Evolutionary conservation across 1,284 basidiomycete genomes (phyloP), one percentile per base, ranked within the genome.

Genomic region (Peniophora sp.): DNA sequence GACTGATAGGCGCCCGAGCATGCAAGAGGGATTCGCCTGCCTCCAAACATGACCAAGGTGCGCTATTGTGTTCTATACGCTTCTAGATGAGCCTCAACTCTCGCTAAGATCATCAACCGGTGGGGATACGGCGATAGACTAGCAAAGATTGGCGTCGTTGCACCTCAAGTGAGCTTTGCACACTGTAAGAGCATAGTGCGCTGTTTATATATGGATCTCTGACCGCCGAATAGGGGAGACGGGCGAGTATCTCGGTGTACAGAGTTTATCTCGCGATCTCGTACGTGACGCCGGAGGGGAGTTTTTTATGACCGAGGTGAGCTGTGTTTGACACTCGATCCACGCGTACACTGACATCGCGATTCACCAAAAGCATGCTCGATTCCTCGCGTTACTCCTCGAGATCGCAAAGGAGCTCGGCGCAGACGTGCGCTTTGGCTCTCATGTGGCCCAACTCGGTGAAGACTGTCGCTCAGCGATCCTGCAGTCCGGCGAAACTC

Each of bases 31-130:
- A 63, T 73, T 51, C 69, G 78, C 12, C 62, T 81, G 50, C 70
- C 79, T 38, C 79, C 79, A 2, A 82, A 83, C 51, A 61, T 76
- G 36, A 71, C 78, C 2, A 81, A 81, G 55, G 71, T 82, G 11
- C 63, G 81, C 20, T 12, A 5, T 32, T 12, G 12, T 12, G 27
- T 12, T 32, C 27, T 32, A n/a, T n/a, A 32, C 27, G 27, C 27
- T 6, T 32, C 27, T 32, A 5, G 12, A 5, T 12, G 27, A 32
- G 12, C 27, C 27, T 32, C 5, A 32, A 5, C 5, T 32, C 27
- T 6, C 27, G 27, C 6, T 32, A 12, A 32, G 27, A 71, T 82
- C 11, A 63, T 81, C 20, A 71, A 71, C 50, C 69, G 74, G 45
- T 83, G 81, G 81, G 79, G 79, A 1, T 60, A 81, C 14, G 64